These are phyloP conservation scores for Bipolaris oryzae DNA, from an alignment of 2,329 filamentous ascomycete genomes.

Conservation along the genomic window DNA sequence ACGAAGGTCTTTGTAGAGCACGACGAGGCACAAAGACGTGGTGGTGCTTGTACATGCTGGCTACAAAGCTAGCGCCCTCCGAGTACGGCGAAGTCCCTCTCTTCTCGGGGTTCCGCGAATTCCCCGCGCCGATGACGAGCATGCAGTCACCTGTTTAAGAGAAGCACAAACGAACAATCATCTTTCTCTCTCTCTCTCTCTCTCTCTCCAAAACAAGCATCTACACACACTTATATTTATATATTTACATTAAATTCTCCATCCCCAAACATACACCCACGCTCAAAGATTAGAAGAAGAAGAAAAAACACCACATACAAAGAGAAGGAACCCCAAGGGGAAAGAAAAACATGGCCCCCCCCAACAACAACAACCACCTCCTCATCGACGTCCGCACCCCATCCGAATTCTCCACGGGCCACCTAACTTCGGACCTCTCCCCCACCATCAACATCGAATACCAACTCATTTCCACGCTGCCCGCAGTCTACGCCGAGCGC, in stretches of 20 bases:
- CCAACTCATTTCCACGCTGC: conserved; percentile 40
- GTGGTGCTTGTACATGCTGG: no score
- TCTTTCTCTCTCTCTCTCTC: not conserved
- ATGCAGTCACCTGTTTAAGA: not conserved
- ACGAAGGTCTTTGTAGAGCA: not conserved
- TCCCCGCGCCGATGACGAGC: not conserved
- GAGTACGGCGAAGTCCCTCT: not conserved
- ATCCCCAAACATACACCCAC: not conserved
- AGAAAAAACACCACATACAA: not conserved
- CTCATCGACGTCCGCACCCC: conserved; percentile 48
- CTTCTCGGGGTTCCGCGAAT: not conserved
- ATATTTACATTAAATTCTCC: not conserved
- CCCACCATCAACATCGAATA: conserved; percentile 48
- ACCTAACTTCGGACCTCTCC: conserved; percentile 31
- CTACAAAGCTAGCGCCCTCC: not conserved
- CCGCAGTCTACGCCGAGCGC: conserved; percentile 25
- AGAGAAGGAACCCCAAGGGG: not conserved
- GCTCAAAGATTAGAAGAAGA: not conserved
- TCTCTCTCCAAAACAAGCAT: not conserved
- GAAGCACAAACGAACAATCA: not conserved
- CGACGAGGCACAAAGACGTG: no score
- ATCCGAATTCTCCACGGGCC: conserved; percentile 44
- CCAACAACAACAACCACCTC: no score
- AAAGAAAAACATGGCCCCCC: conserved; percentile 3
- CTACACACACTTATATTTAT: not conserved